A percentile compares a stretch with the other conserved stretches of the same genome.
Evolutionary conservation across 2,329 filamentous ascomycete genomes (phyloP).

Genomic region (Calonectria pseudoturangicola): DNA sequence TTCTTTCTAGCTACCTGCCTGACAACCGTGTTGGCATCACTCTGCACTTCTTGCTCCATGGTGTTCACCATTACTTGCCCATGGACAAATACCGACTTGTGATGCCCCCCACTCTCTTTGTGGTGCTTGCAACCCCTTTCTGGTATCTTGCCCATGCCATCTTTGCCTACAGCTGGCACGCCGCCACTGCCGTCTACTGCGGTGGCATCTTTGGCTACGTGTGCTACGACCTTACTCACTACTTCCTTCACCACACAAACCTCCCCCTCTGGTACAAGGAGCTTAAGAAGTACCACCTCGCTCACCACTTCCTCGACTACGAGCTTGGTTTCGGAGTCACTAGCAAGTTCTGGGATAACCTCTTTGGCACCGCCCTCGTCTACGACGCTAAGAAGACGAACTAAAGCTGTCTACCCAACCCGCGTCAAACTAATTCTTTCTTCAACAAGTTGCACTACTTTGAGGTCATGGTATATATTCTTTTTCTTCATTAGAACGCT

Average conservation of each 20-base stretch:
- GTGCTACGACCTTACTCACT: constrained; percentile 97
- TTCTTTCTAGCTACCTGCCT: constrained; percentile 81
- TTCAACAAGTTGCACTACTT: constrained; percentile 21
- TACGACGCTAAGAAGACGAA: constrained; percentile 59
- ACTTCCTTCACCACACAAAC: constrained; percentile 97
- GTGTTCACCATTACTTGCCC: constrained; percentile 98
- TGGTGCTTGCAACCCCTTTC: constrained; percentile 89
- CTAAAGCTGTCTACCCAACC: constrained; percentile 44
- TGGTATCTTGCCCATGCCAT: constrained; percentile 91
- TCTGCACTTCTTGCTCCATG: constrained; percentile 93
- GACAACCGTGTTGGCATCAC: constrained; percentile 93
- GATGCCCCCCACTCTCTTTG: constrained; percentile 94
- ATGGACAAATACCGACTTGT: constrained; percentile 99
- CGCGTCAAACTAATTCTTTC: constrained; percentile 27
- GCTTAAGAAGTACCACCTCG: constrained; percentile 97
- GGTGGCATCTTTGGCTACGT: constrained; percentile 97
- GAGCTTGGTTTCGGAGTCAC: constrained; percentile 98
- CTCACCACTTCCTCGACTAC: constrained; percentile 98
- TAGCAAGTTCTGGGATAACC: constrained; percentile 93
- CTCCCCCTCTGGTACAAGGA: constrained; percentile 92
- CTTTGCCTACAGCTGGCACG: constrained; percentile 90
- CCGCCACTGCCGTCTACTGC: constrained; percentile 85
- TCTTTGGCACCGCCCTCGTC: constrained; percentile 91
- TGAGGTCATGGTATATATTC: constrained; percentile 46
- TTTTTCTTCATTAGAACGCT: constrained; percentile 41